Conservation (phyloP, 116 monocot genomes). For the Zostera marina region DNA sequence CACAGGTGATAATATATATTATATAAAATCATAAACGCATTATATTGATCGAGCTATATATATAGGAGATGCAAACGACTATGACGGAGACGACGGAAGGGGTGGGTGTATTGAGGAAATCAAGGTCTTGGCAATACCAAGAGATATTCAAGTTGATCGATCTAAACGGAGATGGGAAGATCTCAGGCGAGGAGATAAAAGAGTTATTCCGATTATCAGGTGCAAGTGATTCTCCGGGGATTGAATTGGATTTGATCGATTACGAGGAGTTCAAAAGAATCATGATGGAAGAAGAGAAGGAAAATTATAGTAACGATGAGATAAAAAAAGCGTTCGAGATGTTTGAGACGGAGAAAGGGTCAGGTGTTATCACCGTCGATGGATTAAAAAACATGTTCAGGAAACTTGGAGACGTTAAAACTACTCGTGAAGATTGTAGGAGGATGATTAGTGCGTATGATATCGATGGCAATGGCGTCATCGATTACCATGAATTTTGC, state of each 20-base stretch:
- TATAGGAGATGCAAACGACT: too few relatives aligned
- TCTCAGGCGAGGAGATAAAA: slow-evolving; percentile 30
- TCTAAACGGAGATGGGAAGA: slow-evolving; percentile 30
- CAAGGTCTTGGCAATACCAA: too few relatives aligned
- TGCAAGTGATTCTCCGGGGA: slow-evolving; percentile 8
- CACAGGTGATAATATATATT: too few relatives aligned
- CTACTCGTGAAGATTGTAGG: slow-evolving; percentile 31
- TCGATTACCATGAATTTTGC: slow-evolving; percentile 43
- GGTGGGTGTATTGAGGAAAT: too few relatives aligned
- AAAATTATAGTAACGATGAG: slow-evolving; percentile 24
- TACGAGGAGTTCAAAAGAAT: slow-evolving; percentile 29
- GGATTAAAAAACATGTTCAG: slow-evolving; percentile 15
- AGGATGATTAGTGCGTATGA: slow-evolving; percentile 53
- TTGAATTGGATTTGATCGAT: slow-evolving; percentile 14
- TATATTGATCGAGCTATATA: too few relatives aligned
- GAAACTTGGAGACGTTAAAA: slow-evolving; percentile 20
- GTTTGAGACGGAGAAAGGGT: slow-evolving; percentile 36
- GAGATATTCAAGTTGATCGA: slow-evolving; percentile 28
- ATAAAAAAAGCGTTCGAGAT: slow-evolving; percentile 31
- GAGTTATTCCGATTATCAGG: slow-evolving; percentile 19
- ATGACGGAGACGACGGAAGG: too few relatives aligned
- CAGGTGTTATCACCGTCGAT: slow-evolving; percentile 28
- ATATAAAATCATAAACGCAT: too few relatives aligned
- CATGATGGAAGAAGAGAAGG: slow-evolving; percentile 6
- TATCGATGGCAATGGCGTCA: slow-evolving; percentile 39